Base-by-base conservation (phyloP, 1,284 basidiomycete species). In the Sporisorium exsertum region DNA sequence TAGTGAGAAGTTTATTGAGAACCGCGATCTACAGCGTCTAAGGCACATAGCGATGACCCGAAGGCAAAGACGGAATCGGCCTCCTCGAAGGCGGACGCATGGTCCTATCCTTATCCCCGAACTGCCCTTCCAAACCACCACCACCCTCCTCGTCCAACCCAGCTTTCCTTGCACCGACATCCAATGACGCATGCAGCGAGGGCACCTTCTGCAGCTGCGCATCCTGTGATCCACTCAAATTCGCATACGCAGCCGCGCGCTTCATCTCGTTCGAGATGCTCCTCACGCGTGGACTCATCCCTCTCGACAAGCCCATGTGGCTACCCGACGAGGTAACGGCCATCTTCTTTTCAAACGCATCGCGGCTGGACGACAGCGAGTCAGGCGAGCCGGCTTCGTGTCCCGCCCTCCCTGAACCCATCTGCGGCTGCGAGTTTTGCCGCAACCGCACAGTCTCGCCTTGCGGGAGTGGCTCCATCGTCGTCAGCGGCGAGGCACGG, bases 261-360 rank as follows among this genome's bases (percentile, higher is more conserved):
- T 64, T 69, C 62, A 68, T 61, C 37, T 73, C 62, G 56, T 68
- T 64, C 58, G 71, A 67, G 33, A 69, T 66, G 64, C 69, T 72
- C 20, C 69, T 54, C 8, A 53, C 55, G 16, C 64, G 56, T 29
- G 69, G 56, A 33, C 64, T 66, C 69, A 63, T 57, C 12, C 56
- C 59, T 13, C 64, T 58, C 22, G 45, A 52, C 42, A 58, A 18
- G 5, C 67, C 67, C 22, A 50, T 24, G 10, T 47, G 60, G 32
- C 35, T 56, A 15, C 13, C 27, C 5, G 43, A 37, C 6, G 55
- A 15, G 7, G 32, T 49, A 3, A 12, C 37, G 24, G 42, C 42
- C 35, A 64, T 12, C 42, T 60, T 52, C 40, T 54, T 67, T 4
- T 72, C 57, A 15, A 56, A 26, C 35, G 33, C 22, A 7, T 58